Base-by-base conservation (phyloP, 192 early-diverging fungal species). In the Obelidium mucronatum region DNA sequence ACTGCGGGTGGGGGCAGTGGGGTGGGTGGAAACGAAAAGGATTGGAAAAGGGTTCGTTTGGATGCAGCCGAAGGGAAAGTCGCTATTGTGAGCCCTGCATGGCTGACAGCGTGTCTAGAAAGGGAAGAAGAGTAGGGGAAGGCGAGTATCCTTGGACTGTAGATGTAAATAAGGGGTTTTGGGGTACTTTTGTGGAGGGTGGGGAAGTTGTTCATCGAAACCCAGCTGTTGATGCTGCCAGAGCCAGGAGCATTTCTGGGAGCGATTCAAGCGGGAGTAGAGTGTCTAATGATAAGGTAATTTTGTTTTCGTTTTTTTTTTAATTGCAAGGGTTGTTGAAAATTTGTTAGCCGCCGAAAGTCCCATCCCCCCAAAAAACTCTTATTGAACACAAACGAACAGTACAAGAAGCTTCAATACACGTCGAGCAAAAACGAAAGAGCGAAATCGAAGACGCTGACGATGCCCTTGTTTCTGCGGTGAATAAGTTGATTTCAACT, bases 141-240 rank as follows among this genome's bases (percentile, higher is more conserved):
- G 59, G 15, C 2, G 84, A 85, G 31, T 85, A 67, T 67, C 84
- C 84, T 30, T 83, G 81, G 63, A 85, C 80, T 4, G 82, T 74
- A 26, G 78, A 84, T 64, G 72, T 83, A 15, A 63, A 76, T 26
- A 73, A 70, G 54, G 44, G 75, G 35, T 44, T 81, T 3, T 40
- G 64, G 35, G n/a, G n/a, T n/a, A n/a, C n/a, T n/a, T 70, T 75
- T n/a, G 34, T 62, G 24, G 73, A 67, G 40, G 65, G 56, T 53
- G 72, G 73, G 34, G 69, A 73, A 26, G 67, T 4, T n/a, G 22
- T 44, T 24, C n/a, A n/a, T n/a, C n/a, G n/a, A n/a, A n/a, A n/a
- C n/a, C n/a, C n/a, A n/a, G n/a, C n/a, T n/a, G n/a, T n/a, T n/a
- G n/a, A n/a, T n/a, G n/a, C n/a, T n/a, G n/a, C n/a, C n/a, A n/a